Base-by-base conservation (phyloP, 2,329 filamentous ascomycete species). In the Stachybotrys chartarum region DNA sequence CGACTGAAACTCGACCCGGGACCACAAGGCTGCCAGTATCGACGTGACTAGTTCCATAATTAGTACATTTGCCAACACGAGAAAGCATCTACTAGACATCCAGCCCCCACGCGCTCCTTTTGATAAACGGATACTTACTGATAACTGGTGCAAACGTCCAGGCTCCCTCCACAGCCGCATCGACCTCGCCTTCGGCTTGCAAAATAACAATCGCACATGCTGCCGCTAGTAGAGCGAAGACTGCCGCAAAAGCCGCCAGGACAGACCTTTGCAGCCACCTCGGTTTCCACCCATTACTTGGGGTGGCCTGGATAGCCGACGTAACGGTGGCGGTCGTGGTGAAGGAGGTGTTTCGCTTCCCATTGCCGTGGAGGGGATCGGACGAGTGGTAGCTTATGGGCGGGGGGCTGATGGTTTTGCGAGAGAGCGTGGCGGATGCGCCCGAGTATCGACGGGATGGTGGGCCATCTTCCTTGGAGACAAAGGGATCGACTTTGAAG, bases 101-200 rank as follows among this genome's bases (percentile, higher is more conserved):
- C 35, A 14, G 35, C 35, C 10, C 14, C 35, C 3, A 5, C 2
- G 10, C 35, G 5, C 35, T 10, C 14, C 35, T 10, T 10, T 14
- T 42, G 35, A 14, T 10, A 10, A 5, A 42, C 10, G 35, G 35
- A 5, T 42, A 60, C 64, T 66, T 53, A 67, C 65, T 60, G 53
- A 65, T 53, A 47, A 67, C 58, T 7, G 65, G 65, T 7, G 60
- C 61, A 58, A 66, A 67, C 7, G 60, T 67, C 65, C 65, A 67
- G 14, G 65, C 44, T 35, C 63, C 65, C 51, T 58, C 55, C 39
- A 59, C n/a, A 18, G 35, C 56, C 45, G 54, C 58, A 42, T 59
- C 55, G 30, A 59, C 55, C 51, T 60, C 55, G 6, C 58, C 55
- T 35, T 56, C 57, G 8, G 61, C 64, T 12, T 66, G 56, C 48